Percentiles rank a stretch among this genome's conserved stretches.
phyloP scores from a whole-genome alignment of 441 rosid species.

The Populus hybrid region DNA sequence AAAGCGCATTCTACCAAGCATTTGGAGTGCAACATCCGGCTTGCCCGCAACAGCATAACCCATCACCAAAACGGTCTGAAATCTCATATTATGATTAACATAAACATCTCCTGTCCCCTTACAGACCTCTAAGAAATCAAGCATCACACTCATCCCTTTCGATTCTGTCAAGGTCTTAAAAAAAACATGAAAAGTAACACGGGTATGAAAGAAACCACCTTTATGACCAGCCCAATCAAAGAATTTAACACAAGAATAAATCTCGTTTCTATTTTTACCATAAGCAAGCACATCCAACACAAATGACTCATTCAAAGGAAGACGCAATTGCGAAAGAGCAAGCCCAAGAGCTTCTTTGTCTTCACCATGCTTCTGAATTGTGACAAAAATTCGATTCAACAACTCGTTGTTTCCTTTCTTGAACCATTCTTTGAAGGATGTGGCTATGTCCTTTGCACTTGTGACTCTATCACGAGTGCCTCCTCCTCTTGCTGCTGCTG shows the following conservation, averaged over 20 bases:
- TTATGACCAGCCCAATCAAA: constrained; percentile 97
- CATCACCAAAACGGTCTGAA: constrained; percentile 53
- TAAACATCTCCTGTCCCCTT: constrained; percentile 20
- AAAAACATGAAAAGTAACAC: constrained; percentile 57
- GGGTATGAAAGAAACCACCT: constrained; percentile 55
- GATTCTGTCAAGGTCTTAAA: constrained; percentile 63
- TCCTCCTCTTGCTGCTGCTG: neutral
- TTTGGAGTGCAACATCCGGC: constrained; percentile 57
- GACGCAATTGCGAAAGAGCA: constrained; percentile 41
- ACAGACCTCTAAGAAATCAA: constrained; percentile 46
- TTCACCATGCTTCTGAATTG: constrained; percentile 32
- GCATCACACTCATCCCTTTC: constrained; percentile 40
- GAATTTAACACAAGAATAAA: constrained; percentile 76
- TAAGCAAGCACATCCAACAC: constrained; percentile 59
- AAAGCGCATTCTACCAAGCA: constrained; percentile 74
- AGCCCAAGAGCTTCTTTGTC: constrained; percentile 27
- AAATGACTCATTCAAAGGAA: constrained; percentile 47
- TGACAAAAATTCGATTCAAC: constrained; percentile 46
- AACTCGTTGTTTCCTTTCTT: constrained; percentile 19
- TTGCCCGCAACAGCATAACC: constrained; percentile 82
- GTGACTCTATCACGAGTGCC: neutral
- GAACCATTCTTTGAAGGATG: constrained; percentile 59
- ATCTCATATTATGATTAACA: constrained; percentile 26
- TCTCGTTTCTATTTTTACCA: constrained; percentile 35
- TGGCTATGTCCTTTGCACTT: constrained; percentile 33